A percentile compares a stretch with the other conserved stretches of the same genome.
phyloP scores from a whole-genome alignment of 2,329 filamentous ascomycete genomes.

The Hypoxylon sp. region DNA sequence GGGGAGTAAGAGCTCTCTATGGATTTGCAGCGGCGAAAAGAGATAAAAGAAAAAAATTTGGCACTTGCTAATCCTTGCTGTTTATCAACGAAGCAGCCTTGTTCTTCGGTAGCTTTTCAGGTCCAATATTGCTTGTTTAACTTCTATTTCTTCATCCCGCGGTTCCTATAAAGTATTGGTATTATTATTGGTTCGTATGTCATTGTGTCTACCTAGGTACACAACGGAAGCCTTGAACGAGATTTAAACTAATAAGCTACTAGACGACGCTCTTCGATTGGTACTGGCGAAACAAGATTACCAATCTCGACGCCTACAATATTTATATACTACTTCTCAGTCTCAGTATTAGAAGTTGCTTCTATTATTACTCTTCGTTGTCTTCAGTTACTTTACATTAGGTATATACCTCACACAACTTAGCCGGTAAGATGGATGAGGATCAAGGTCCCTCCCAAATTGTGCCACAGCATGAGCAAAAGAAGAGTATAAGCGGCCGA shows the following conservation, averaged over 20 bases:
- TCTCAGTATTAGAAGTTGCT: not conserved
- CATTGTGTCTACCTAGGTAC: too few relatives aligned
- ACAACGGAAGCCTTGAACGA: slow-evolving; percentile 1
- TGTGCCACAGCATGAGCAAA: slow-evolving; percentile 58
- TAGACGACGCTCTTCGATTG: slow-evolving; percentile 1
- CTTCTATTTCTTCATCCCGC: slow-evolving; percentile 10
- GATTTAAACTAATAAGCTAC: slow-evolving; percentile 6
- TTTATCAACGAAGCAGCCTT: slow-evolving; percentile 15
- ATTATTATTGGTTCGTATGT: slow-evolving; percentile 10
- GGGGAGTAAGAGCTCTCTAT: slow-evolving; percentile 7
- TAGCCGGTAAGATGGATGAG: slow-evolving; percentile 65
- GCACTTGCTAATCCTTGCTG: slow-evolving; percentile 27
- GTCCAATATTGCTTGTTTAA: not conserved
- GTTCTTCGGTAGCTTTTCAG: slow-evolving; percentile 16
- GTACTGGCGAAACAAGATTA: not conserved
- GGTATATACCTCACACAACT: not conserved
- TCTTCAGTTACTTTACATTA: not conserved
- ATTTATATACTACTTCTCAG: not conserved
- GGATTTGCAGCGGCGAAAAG: slow-evolving; percentile 11
- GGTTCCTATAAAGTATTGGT: slow-evolving; percentile 5
- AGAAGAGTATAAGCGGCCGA: slow-evolving; percentile 54
- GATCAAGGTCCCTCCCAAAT: slow-evolving; percentile 68
- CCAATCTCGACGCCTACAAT: not conserved
- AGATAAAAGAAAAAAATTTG: slow-evolving; percentile 27
- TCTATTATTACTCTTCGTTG: not conserved